These are phyloP conservation scores for Vigna trinervia DNA, from an alignment of 306 rosid species.

Conservation along the genomic window DNA sequence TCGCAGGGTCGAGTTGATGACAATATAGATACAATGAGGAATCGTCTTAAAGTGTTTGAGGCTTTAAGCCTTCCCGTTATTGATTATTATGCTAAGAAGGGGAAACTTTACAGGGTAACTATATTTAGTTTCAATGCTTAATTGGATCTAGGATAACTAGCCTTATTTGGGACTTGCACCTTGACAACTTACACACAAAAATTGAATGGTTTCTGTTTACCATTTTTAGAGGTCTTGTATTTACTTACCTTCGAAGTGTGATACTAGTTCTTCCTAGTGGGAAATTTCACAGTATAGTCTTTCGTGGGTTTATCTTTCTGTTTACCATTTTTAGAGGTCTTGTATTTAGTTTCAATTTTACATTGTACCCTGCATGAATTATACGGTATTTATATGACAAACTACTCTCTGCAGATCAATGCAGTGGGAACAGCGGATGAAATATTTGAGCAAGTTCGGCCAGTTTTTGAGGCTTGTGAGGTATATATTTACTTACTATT, in stretches of 20 bases:
- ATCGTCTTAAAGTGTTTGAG: constrained; percentile 81
- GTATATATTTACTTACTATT: constrained; percentile 48
- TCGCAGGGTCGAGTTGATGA: constrained; percentile 97
- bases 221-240: constrained; percentile 26
- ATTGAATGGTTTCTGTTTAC: constrained; percentile 1
- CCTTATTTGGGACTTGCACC: not conserved
- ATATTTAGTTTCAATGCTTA: constrained; percentile 32
- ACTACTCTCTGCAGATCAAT: constrained; percentile 67
- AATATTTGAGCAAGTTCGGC: constrained; percentile 87
- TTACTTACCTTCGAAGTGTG: constrained; percentile 24
- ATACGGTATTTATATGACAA: constrained; percentile 33
- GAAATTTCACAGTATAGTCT: constrained; percentile 30
- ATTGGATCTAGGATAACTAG: constrained; percentile 24
- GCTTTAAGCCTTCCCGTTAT: constrained; percentile 81
- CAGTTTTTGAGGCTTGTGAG: constrained; percentile 63
- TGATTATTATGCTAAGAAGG: constrained; percentile 72
- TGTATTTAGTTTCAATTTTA: not conserved
- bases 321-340: too few relatives aligned
- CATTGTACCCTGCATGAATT: not conserved
- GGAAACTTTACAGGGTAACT: constrained; percentile 81
- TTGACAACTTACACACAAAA: not conserved
- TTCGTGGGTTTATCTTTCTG: not conserved
- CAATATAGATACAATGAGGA: constrained; percentile 83
- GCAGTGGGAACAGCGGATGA: constrained; percentile 89
- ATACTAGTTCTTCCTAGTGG: constrained; percentile 26